These are phyloP conservation scores for Hypoxylon lenormandii DNA, from an alignment of 495 filamentous ascomycete species.

Conservation along the genomic window DNA sequence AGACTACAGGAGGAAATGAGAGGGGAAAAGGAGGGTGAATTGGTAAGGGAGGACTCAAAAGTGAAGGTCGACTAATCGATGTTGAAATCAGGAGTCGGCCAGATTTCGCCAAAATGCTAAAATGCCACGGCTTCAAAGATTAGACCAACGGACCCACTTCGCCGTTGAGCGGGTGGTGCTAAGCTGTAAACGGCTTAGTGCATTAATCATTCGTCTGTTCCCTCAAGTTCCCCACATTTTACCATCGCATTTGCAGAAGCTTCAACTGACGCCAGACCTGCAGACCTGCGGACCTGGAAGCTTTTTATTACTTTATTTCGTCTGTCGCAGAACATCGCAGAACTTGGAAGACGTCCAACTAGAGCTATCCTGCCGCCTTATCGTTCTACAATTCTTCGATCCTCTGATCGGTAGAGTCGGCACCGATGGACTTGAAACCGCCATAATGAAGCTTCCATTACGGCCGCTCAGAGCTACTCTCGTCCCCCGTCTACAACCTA, in stretches of 20 bases:
- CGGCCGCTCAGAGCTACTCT: slow-evolving; percentile 35
- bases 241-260: slow-evolving; percentile 33
- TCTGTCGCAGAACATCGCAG: neutral
- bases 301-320: neutral
- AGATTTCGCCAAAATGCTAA: slow-evolving; percentile 52
- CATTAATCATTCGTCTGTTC: neutral
- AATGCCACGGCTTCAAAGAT: slow-evolving; percentile 41
- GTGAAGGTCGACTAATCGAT: slow-evolving; percentile 64
- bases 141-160: slow-evolving; percentile 23
- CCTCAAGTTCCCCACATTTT: slow-evolving; percentile 21
- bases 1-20: slow-evolving; percentile 70
- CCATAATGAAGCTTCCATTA: slow-evolving; percentile 51
- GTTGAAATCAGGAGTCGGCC: slow-evolving; percentile 66
- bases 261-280: slow-evolving; percentile 29
- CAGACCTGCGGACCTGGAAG: no score
- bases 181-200: slow-evolving; percentile 14
- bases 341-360: neutral
- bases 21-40: slow-evolving; percentile 74
- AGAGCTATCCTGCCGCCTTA: neutral
- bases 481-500: slow-evolving; percentile 35
- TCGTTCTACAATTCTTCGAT: neutral
- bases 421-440: slow-evolving; percentile 37
- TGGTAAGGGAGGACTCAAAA: slow-evolving; percentile 73
- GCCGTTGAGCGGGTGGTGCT: slow-evolving; percentile 15
- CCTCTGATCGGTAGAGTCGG: slow-evolving; percentile 2